Evolutionary conservation across 2,329 filamentous ascomycete species (phyloP).

Genomic region (Neophaeococcomyces mojaviensis): DNA sequence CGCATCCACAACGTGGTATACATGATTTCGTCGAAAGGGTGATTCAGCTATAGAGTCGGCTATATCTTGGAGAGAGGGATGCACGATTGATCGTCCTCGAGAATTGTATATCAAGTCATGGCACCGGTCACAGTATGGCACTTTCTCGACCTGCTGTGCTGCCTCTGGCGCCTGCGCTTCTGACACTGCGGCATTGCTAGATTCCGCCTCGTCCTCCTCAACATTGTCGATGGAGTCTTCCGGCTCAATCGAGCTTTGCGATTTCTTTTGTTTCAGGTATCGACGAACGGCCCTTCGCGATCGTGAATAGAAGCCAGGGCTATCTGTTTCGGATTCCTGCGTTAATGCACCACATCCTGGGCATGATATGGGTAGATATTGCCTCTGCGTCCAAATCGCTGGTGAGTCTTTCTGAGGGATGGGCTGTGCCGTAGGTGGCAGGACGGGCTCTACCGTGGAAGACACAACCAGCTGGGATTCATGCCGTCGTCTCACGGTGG

Average conservation of each 20-base stretch:
- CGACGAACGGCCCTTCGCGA: conserved; percentile 42
- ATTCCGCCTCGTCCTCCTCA: conserved; percentile 3
- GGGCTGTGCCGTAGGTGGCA: neutral
- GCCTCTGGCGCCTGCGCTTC: neutral
- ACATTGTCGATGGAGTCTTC: neutral
- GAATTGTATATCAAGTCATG: conserved; percentile 73
- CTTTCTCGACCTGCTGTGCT: conserved; percentile 2
- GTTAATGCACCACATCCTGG: conserved; percentile 57
- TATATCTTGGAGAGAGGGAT: conserved; percentile 74
- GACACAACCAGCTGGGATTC: neutral
- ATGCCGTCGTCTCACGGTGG: neutral
- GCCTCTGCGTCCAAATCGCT: neutral
- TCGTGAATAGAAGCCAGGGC: conserved; percentile 52
- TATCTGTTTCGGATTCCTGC: conserved; percentile 47
- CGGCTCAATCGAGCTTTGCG: neutral
- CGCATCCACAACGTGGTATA: conserved; percentile 91
- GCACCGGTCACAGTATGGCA: conserved; percentile 77
- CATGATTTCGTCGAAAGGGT: conserved; percentile 81
- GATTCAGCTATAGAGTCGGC: conserved; percentile 80
- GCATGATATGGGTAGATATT: conserved; percentile 44
- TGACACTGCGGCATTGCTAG: too few species aligned
- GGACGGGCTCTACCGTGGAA: neutral
- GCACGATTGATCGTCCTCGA: conserved; percentile 62
- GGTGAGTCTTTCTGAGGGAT: neutral
- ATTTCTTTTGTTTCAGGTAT: conserved; percentile 13